Conservation (phyloP, 805 yeast genomes). For the Yamadazyma scolyti region DNA sequence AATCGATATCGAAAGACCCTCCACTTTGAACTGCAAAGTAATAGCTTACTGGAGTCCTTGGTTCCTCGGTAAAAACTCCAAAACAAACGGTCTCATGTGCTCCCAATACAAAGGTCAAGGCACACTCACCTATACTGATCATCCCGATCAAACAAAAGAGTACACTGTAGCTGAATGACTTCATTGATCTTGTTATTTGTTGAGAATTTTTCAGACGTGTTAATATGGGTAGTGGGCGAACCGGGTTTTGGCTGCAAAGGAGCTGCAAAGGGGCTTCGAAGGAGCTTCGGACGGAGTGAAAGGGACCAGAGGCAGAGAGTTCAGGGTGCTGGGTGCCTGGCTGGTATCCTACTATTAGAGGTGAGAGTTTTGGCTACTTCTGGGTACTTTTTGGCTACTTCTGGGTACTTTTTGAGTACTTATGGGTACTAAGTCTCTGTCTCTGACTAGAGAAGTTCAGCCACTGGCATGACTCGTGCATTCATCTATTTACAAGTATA, state of each 20-base stretch:
- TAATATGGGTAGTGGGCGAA: no score
- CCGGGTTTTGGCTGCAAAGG: not conserved
- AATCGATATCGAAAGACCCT: conserved; percentile 77
- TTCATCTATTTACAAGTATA: conserved; percentile 15
- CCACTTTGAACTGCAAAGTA: conserved; percentile 84
- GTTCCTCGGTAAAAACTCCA: conserved; percentile 62
- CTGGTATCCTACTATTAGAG: no score
- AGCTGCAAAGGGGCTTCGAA: not conserved
- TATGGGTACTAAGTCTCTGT: no score
- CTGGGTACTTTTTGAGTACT: no score
- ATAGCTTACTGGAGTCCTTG: conserved; percentile 60
- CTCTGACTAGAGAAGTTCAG: no score
- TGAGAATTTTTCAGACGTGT: no score
- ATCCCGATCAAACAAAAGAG: conserved; percentile 3
- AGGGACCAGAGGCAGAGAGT: not conserved
- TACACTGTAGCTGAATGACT: not conserved
- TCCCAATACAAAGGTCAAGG: conserved; percentile 70
- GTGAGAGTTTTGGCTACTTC: no score
- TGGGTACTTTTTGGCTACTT: no score
- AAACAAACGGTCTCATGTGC: conserved; percentile 74
- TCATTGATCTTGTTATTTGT: not conserved
- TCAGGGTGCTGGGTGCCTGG: no score
- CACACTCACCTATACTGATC: conserved; percentile 40
- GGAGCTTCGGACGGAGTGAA: no score
- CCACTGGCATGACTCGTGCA: no score